Base-by-base conservation (phyloP, 2,329 filamentous ascomycete genomes). In the Hypomyces perniciosus region DNA sequence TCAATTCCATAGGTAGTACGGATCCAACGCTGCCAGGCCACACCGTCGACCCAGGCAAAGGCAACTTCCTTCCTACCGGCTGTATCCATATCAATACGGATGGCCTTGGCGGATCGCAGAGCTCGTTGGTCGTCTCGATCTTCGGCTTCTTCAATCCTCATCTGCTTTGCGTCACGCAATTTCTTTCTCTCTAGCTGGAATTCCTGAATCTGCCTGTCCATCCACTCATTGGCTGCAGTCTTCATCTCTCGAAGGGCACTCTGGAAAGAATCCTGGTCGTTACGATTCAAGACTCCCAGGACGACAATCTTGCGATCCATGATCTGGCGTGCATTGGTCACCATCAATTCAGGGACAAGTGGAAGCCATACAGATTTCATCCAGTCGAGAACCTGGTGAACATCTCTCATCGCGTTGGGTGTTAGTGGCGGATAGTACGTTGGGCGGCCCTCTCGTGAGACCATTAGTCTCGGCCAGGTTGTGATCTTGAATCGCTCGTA, bases 21-120 rank as follows among this genome's bases (percentile, higher is more conserved):
- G 57, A 99, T 83, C 93, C 93, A 99, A 55, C 92, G 82, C 69
- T 97, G 91, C 93, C 93, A 99, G 69, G 97, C 97, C 6, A 89
- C 81, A 46, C 91, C 90, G 65, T 99, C 93, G 9, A 97, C 90
- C 93, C 93, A 99, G 9, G 93, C 93, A 69, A 99, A 99, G 7
- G 83, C 82, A 39, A 97, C 90, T 65, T 95, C 88, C 68, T 92
- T 95, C 60, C 86, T 85, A 64, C 90, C 84, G 47, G 89, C 81
- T 64, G 87, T 86, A 60, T 92, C 86, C 82, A 96, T 95, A 60
- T 90, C 88, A 65, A 99, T 91, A 31, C 85, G 84, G 63, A 95
- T 95, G 57, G 83, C 85, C 77, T 99, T 99, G 34, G 93, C 95
- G 40, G 86, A 80, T 35, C 90, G 80, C 53, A 96, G 71, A 8